Evolutionary conservation across 305 asterid species (phyloP), one percentile per base, ranked within the genome.

Genomic region (Lippia alba): DNA sequence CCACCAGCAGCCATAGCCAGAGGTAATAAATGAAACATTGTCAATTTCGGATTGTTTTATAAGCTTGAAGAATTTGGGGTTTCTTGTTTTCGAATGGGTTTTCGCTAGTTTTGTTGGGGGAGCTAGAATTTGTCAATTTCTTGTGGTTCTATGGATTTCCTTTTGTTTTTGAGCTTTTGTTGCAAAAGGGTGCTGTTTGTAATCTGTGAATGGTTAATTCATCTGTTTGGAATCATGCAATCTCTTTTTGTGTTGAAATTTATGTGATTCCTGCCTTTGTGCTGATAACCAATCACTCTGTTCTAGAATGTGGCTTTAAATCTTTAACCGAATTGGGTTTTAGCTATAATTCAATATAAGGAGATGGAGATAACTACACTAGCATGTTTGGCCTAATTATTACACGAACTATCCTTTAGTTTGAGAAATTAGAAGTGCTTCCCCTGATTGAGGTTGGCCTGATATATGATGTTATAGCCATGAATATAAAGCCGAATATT

Each of bases 11-110:
- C 71, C 61, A 69, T 72, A 65, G 64, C 11, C 69, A 62, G 48
- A 70, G 87, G 88, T 79, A 67, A 58, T 16, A 8, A 1, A 2
- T 65, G 19, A 7, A 69, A 62, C 58, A n/a, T 34, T 32, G 3
- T 36, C 39, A 17, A 33, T 61, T 10, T 36, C n/a, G 10, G 36
- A 17, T 61, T 24, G 4, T 18, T 66, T 74, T 36, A 4, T 61
- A 48, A 4, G 40, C 41, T 19, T 65, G 12, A 9, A 54, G 16
- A 16, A 9, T 48, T 33, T 39, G 9, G 4, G 34, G 10, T 58
- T 72, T 63, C 15, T 48, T 69, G 56, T 17, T 59, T 14, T 10
- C 12, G 32, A 41, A n/a, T 51, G 62, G 61, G 56, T 0, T 51
- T 60, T 61, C 16, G 39, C 33, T 45, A 59, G 34, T 30, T 64